Percentiles rank a stretch among this genome's conserved stretches.
These are phyloP conservation scores for Parasarocladium wereldwijsianum DNA, from an alignment of 2,329 filamentous ascomycete genomes.

Conservation along the genomic window DNA sequence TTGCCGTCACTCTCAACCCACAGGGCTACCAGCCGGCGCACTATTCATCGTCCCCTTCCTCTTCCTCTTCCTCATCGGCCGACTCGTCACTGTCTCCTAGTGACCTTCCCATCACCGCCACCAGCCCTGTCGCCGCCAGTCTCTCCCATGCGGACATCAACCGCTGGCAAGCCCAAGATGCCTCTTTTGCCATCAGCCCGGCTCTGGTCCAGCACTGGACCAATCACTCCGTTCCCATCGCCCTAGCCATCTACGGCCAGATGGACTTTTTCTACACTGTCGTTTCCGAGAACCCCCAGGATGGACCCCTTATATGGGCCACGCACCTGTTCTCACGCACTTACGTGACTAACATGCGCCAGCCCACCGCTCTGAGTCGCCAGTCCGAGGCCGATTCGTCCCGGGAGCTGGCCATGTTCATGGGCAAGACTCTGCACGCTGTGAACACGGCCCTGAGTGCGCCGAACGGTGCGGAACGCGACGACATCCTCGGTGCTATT, in stretches of 20 bases:
- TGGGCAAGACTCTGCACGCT: constrained; percentile 21
- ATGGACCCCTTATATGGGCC: constrained; percentile 23
- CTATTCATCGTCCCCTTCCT: not conserved
- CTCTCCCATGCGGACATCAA: not conserved
- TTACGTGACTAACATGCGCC: constrained; percentile 21
- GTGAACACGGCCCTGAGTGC: constrained; percentile 22
- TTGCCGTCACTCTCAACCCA: not conserved
- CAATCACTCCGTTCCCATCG: constrained; percentile 21
- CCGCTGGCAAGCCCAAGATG: not conserved
- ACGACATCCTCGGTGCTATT: constrained; percentile 23
- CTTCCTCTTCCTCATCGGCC: not conserved
- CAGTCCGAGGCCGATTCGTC: constrained; percentile 13
- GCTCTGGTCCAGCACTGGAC: constrained; percentile 22
- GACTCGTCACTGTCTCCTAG: not conserved
- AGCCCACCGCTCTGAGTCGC: constrained; percentile 15
- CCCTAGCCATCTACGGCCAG: constrained; percentile 21
- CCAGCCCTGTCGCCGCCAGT: not conserved
- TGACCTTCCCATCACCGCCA: no score
- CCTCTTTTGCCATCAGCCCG: constrained; percentile 7
- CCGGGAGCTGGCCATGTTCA: constrained; percentile 18
- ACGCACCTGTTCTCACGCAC: constrained; percentile 25
- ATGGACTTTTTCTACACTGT: constrained; percentile 18
- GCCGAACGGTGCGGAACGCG: constrained; percentile 13
- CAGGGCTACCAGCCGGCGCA: not conserved
- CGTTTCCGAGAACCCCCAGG: constrained; percentile 11